Evolutionary conservation across 371 early-diverging fungal species (phyloP).

Genomic region (Saksenaea oblongispora): DNA sequence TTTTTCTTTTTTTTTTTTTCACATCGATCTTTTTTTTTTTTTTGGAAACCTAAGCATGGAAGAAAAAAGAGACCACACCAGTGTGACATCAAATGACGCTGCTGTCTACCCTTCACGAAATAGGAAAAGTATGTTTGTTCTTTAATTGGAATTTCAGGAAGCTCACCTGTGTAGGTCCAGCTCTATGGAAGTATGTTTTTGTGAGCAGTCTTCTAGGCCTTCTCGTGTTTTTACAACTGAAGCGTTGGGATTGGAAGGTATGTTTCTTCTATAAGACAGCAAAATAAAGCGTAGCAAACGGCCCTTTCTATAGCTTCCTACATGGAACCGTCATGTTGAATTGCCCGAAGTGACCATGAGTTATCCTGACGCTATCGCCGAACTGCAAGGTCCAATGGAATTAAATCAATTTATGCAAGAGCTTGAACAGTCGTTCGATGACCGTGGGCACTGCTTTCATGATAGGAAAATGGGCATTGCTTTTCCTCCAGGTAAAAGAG

Average conservation of each 20-base stretch:
- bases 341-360: not conserved
- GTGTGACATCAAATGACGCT: not conserved
- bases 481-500: constrained; percentile 7
- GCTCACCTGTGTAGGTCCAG: not conserved
- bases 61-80: not conserved
- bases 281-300: not conserved
- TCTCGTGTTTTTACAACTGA: not conserved
- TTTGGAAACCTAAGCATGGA: not conserved
- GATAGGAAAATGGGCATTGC: constrained; percentile 8
- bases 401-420: constrained; percentile 4
- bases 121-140: not conserved
- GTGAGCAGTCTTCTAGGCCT: not conserved
- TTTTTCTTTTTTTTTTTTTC: not conserved
- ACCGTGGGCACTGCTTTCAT: not conserved
- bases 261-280: not conserved
- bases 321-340: not conserved
- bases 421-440: not conserved
- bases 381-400: constrained; percentile 1
- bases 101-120: not conserved
- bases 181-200: not conserved
- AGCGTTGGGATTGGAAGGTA: not conserved
- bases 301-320: not conserved
- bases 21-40: not conserved
- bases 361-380: not conserved
- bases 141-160: not conserved